Conservation (phyloP, 495 filamentous ascomycete genomes). For the Penicillium egyptiacum region DNA sequence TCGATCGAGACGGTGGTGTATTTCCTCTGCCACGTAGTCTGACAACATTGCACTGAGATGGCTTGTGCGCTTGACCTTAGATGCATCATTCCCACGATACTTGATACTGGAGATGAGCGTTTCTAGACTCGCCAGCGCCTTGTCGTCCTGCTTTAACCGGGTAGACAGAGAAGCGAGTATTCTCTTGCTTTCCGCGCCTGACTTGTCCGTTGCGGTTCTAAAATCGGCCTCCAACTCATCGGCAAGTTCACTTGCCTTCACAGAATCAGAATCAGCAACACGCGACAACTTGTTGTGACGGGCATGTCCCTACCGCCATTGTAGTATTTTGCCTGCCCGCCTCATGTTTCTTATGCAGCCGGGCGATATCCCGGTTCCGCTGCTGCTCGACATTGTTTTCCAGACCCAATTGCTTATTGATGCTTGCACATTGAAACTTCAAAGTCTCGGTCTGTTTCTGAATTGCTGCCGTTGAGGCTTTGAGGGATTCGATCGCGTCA, state of each 20-base stretch:
- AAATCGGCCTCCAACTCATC: constrained; percentile 35
- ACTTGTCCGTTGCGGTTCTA: constrained; percentile 34
- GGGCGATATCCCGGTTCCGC: constrained; percentile 29
- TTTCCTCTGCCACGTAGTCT: constrained; percentile 38
- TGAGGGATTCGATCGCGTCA: constrained; percentile 37
- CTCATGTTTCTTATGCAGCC: constrained; percentile 41
- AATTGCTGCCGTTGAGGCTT: constrained; percentile 38
- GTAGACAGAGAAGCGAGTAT: constrained; percentile 37
- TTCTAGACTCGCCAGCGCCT: constrained; percentile 32
- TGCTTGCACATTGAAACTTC: constrained; percentile 30
- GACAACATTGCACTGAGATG: constrained; percentile 33
- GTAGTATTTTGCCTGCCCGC: constrained; percentile 36
- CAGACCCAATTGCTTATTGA: constrained; percentile 30
- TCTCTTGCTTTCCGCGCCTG: constrained; percentile 34
- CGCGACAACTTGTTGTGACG: neutral
- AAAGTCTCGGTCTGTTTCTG: constrained; percentile 37
- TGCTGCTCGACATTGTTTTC: constrained; percentile 27
- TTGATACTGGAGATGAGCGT: constrained; percentile 30
- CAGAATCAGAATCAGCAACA: constrained; percentile 18
- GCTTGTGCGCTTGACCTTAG: constrained; percentile 29
- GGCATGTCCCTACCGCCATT: constrained; percentile 31
- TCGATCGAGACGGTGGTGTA: constrained; percentile 46
- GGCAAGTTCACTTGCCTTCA: constrained; percentile 37
- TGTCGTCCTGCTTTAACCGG: constrained; percentile 44
- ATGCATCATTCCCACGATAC: constrained; percentile 31